Conservation (phyloP, 1,139 yeast species). For the Hanseniaspora uvarum region DNA sequence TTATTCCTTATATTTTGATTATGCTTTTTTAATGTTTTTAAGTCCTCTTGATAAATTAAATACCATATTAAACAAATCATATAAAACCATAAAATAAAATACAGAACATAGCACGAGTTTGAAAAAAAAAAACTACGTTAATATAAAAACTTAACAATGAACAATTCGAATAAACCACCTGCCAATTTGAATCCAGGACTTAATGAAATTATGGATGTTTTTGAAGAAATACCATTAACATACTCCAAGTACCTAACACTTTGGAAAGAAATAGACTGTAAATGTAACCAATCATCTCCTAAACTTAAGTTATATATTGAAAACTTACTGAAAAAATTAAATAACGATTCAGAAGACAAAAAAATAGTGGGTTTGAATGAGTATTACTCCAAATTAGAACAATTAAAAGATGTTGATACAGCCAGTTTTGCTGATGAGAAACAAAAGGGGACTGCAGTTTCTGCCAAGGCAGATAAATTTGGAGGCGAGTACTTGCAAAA, state of each 20-base stretch:
- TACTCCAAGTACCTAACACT: slow-evolving; percentile 76
- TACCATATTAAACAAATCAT: too few species aligned
- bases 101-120: too few species aligned
- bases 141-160: too few species aligned
- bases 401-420: slow-evolving; percentile 18
- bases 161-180: slow-evolving; percentile 22
- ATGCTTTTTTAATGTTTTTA: too few species aligned
- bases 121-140: too few species aligned
- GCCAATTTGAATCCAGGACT: slow-evolving; percentile 57
- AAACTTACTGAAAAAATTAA: slow-evolving; percentile 37
- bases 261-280: slow-evolving; percentile 87
- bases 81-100: too few species aligned
- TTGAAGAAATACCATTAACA: slow-evolving; percentile 83
- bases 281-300: slow-evolving; percentile 71
- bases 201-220: slow-evolving; percentile 82
- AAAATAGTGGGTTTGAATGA: slow-evolving; percentile 19
- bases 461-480: slow-evolving; percentile 29
- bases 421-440: too few species aligned
- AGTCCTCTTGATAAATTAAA: too few species aligned
- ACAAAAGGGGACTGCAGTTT: slow-evolving; percentile 1
- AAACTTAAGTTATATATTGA: slow-evolving; percentile 50
- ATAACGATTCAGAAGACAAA: neutral
- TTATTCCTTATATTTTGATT: too few species aligned
- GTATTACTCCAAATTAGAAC: slow-evolving; percentile 12
- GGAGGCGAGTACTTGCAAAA: slow-evolving; percentile 22